Percentiles rank a stretch among this genome's conserved stretches.
phyloP scores from a whole-genome alignment of 495 filamentous ascomycete species.

The Talaromyces adpressus region DNA sequence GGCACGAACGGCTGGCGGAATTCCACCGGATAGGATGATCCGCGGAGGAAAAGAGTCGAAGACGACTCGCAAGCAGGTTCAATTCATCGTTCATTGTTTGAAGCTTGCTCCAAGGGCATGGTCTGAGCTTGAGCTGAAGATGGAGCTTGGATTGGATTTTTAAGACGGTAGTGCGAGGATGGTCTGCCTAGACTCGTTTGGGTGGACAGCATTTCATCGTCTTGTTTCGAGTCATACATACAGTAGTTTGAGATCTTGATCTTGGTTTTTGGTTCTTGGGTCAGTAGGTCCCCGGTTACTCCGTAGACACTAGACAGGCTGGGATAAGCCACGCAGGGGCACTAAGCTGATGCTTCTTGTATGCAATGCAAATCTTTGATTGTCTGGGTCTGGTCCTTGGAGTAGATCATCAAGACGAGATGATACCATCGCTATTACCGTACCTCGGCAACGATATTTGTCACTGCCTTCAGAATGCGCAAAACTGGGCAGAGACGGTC shows the following conservation, averaged over 20 bases:
- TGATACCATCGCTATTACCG: background rate
- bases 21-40: no score
- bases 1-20: background rate
- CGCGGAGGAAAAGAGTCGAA: background rate
- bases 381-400: background rate
- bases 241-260: background rate
- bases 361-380: background rate
- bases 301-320: background rate
- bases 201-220: background rate
- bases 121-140: background rate
- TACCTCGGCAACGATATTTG: background rate
- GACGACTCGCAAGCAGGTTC: background rate
- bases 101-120: background rate
- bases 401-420: background rate
- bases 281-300: background rate
- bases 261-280: background rate
- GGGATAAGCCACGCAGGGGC: no score
- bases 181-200: background rate
- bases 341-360: background rate
- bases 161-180: background rate
- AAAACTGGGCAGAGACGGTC: background rate
- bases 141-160: background rate
- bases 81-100: no score
- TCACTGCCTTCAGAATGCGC: background rate
- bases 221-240: background rate